These are phyloP conservation scores for Lactifluus rugatus DNA, from an alignment of 768 basidiomycete genomes.

Conservation along the genomic window DNA sequence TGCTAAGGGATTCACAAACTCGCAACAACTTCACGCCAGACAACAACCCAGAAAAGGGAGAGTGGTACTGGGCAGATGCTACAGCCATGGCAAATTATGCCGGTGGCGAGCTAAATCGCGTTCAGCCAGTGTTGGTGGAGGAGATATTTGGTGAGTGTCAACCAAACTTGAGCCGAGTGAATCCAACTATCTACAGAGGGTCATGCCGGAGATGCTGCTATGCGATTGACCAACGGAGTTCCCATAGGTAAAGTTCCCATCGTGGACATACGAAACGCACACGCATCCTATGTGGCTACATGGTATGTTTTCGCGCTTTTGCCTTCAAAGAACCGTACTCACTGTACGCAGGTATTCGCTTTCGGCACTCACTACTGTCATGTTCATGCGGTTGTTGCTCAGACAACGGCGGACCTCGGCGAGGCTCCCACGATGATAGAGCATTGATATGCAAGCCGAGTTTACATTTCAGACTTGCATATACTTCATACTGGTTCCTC, in stretches of 20 bases:
- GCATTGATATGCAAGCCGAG: neutral
- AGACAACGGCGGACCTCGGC: constrained; percentile 44
- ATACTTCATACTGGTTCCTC: neutral
- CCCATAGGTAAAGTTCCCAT: constrained; percentile 78
- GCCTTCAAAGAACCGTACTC: too few species aligned
- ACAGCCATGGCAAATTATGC: constrained; percentile 67
- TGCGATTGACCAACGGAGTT: constrained; percentile 53
- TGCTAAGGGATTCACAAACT: constrained; percentile 70
- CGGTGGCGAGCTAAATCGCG: constrained; percentile 58
- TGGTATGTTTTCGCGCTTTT: constrained; percentile 46
- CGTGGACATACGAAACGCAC: constrained; percentile 86
- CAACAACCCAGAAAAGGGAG: constrained; percentile 66
- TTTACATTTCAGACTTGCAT: neutral
- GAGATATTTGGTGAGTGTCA: constrained; percentile 71
- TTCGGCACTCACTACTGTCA: constrained; percentile 72
- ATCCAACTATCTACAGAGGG: constrained; percentile 50
- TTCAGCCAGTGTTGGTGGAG: constrained; percentile 87
- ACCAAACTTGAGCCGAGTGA: neutral
- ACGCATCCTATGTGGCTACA: constrained; percentile 89
- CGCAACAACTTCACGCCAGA: constrained; percentile 82
- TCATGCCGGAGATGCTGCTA: constrained; percentile 62
- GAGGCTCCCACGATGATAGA: constrained; percentile 44
- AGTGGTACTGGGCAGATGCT: constrained; percentile 92
- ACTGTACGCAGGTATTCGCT: constrained; percentile 65
- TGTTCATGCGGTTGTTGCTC: constrained; percentile 63